These are phyloP conservation scores for Boletus tylopilopsis DNA, from an alignment of 768 basidiomycete genomes.

Conservation along the genomic window DNA sequence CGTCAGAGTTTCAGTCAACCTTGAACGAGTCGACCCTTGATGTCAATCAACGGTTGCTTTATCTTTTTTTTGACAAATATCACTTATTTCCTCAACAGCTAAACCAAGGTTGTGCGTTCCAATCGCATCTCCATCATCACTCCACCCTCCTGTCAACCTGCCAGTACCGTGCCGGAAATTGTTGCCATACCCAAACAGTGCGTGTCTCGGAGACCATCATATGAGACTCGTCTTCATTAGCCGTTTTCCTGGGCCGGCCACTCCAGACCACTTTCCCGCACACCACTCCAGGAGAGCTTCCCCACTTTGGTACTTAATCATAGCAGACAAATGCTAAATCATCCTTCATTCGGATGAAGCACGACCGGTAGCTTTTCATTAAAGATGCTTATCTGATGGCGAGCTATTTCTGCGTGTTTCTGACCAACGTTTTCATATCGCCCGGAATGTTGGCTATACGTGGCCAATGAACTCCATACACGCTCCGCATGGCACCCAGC, in stretches of 20 bases:
- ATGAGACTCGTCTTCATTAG: too few species aligned
- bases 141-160: background rate
- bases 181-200: constrained; percentile 19
- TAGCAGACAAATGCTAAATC: constrained; percentile 7
- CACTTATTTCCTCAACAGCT: too few species aligned
- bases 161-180: constrained; percentile 19
- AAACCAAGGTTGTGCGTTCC: background rate
- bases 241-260: background rate
- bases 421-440: constrained; percentile 26
- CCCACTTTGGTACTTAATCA: constrained; percentile 21
- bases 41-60: constrained; percentile 5
- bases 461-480: constrained; percentile 6
- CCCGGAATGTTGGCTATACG: constrained; percentile 17
- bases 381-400: constrained; percentile 22
- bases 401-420: constrained; percentile 11
- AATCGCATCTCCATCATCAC: constrained; percentile 8
- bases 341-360: constrained; percentile 12
- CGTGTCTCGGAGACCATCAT: constrained; percentile 3
- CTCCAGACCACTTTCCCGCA: background rate
- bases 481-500: constrained; percentile 14
- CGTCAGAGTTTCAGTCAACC: constrained; percentile 3
- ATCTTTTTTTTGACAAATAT: too few species aligned
- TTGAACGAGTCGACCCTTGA: constrained; percentile 8
- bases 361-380: constrained; percentile 23
- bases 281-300: constrained; percentile 15